phyloP scores from a whole-genome alignment of 176 grass and related monocot genomes.

The sorghum (Sorghum bicolor) region Sorghum_bicolor_NCBIv3 NC_012876.2:8306501-8307000 shows the following conservation, averaged over 20 bases:
- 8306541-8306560: slow-evolving; percentile 1
- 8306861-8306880: slow-evolving; percentile 9
- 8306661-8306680: neutral
- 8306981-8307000: neutral
- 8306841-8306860: slow-evolving; percentile 3
- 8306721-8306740: slow-evolving; percentile 15
- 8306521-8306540: slow-evolving; percentile 14
- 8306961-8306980: neutral
- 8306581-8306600: neutral
- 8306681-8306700: slow-evolving; percentile 2
- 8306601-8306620: neutral
- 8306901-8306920: neutral
- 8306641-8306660: neutral
- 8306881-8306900: neutral
- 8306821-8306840: neutral
- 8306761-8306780: slow-evolving; percentile 23
- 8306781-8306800: slow-evolving; percentile 17
- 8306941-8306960: neutral
- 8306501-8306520: neutral
- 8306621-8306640: neutral
- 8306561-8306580: neutral
- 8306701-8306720: slow-evolving; percentile 22
- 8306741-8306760: slow-evolving; percentile 10
- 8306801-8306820: slow-evolving; percentile 1
- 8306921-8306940: neutral